Evolutionary conservation across 345 rosid genomes (phyloP), one percentile per base, ranked within the genome.

Genomic region (Heritiera fomes): DNA sequence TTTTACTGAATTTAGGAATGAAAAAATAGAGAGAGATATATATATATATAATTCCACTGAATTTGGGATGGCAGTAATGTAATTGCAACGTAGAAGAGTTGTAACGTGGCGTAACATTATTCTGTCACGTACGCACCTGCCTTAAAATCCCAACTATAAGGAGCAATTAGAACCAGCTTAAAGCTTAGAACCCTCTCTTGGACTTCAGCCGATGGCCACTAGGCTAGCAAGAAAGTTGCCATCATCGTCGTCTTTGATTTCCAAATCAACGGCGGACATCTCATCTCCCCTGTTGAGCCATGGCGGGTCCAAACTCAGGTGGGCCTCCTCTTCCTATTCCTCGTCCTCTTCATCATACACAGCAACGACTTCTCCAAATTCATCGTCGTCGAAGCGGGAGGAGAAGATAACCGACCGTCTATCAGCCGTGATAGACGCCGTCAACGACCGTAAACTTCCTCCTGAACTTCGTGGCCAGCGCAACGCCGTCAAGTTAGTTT

Each of bases 401-500:
- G 87, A 86, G 84, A 93, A 89, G 82, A 80, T 67, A 3, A 77
- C 84, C 1, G 93, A 92, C 23, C 94, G 97, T 52, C 81, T 92
- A 6, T 93, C 98, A 1, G 72, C 88, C 11, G 92, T 86, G 60
- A 88, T 91, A 40, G 96, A 91, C 78, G 91, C 91, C 77, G 90
- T 89, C 64, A 90, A 95, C 60, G 96, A 93, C 80, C 90, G 93
- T 47, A 92, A 93, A 82, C 97, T 95, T 43, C 98, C 97, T 6
- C 93, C 97, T 4, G 97, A 93, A 79, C 90, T 95, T 81, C 97
- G 98, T 41, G 99, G 99, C 50, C 91, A 85, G 17, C 93, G 94
- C 73, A 87, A 89, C 81, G 66, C 85, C 77, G 89, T 93, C 76
- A 88, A 96, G 97, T 95, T 34, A 34, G 38, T 34, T 23, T 23